Conservation (phyloP, 1,284 basidiomycete species). For the Cutaneotrichosporon spelunceum region DNA sequence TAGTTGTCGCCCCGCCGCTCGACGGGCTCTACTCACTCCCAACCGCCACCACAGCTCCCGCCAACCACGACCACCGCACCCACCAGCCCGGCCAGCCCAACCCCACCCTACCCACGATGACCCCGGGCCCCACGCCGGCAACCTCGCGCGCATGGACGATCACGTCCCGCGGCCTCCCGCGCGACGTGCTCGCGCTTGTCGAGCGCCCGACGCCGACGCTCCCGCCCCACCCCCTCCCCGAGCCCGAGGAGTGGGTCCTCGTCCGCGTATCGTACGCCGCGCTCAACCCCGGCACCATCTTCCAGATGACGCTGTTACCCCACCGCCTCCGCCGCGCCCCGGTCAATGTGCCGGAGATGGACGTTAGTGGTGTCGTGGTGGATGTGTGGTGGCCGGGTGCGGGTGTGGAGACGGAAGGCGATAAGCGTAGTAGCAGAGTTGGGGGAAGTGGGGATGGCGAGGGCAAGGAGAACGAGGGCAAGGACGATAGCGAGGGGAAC, state of each 20-base stretch:
- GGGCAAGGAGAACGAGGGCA: too few relatives aligned
- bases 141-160: slow-evolving; percentile 1
- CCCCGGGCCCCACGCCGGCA: neutral
- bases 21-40: too few relatives aligned
- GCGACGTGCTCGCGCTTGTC: slow-evolving; percentile 7
- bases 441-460: too few relatives aligned
- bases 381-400: slow-evolving; percentile 14
- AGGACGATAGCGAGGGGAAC: too few relatives aligned
- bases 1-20: too few relatives aligned
- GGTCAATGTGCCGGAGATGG: slow-evolving; percentile 14
- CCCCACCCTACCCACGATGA: neutral
- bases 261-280: slow-evolving; percentile 14
- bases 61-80: too few relatives aligned
- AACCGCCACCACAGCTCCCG: too few relatives aligned
- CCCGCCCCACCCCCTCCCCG: slow-evolving; percentile 6
- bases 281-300: slow-evolving; percentile 18
- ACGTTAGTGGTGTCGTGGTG: slow-evolving; percentile 16
- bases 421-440: too few relatives aligned
- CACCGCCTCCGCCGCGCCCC: neutral
- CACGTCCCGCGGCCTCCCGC: slow-evolving; percentile 15
- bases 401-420: neutral
- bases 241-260: slow-evolving; percentile 16
- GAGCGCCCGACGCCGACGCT: neutral
- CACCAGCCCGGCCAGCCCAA: too few relatives aligned
- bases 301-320: slow-evolving; percentile 14